These are phyloP conservation scores for Ophiognomonia clavigignenti-juglandacearum DNA, from an alignment of 2,329 filamentous ascomycete species.

Conservation along the genomic window DNA sequence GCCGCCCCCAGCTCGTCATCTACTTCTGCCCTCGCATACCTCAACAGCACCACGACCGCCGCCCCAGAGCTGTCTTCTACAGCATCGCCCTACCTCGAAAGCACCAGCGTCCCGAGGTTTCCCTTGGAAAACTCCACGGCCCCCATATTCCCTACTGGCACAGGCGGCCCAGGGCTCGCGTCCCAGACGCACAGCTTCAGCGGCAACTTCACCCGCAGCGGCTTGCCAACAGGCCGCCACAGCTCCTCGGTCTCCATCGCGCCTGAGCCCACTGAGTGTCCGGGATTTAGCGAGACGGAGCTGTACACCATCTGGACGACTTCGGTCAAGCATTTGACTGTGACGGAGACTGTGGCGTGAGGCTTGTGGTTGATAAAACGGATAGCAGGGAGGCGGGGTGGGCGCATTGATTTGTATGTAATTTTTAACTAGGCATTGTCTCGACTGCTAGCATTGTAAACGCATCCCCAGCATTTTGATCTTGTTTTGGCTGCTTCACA, in stretches of 20 bases:
- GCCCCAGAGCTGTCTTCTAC: not conserved
- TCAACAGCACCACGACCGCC: too few relatives aligned
- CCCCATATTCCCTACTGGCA: not conserved
- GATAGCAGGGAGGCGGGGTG: not conserved
- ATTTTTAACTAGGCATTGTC: too few relatives aligned
- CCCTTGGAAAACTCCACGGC: not conserved
- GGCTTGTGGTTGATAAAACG: not conserved
- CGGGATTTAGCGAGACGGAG: not conserved
- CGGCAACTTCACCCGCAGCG: not conserved
- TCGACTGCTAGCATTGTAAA: too few relatives aligned
- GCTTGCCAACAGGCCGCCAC: not conserved
- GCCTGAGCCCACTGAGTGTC: not conserved
- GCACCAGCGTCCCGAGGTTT: not conserved
- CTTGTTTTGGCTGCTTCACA: too few relatives aligned
- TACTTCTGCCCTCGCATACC: too few relatives aligned
- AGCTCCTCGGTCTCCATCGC: not conserved
- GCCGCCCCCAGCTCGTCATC: too few relatives aligned
- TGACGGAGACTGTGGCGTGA: not conserved
- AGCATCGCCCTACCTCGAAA: not conserved
- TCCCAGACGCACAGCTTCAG: not conserved
- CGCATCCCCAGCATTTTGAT: too few relatives aligned
- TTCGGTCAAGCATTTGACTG: not conserved
- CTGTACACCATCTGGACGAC: not conserved
- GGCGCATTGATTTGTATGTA: not conserved
- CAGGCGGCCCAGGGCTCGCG: not conserved